These are phyloP conservation scores for Hymenotorrendiella dingleyae DNA, from an alignment of 2,329 filamentous ascomycete species.

Conservation along the genomic window DNA sequence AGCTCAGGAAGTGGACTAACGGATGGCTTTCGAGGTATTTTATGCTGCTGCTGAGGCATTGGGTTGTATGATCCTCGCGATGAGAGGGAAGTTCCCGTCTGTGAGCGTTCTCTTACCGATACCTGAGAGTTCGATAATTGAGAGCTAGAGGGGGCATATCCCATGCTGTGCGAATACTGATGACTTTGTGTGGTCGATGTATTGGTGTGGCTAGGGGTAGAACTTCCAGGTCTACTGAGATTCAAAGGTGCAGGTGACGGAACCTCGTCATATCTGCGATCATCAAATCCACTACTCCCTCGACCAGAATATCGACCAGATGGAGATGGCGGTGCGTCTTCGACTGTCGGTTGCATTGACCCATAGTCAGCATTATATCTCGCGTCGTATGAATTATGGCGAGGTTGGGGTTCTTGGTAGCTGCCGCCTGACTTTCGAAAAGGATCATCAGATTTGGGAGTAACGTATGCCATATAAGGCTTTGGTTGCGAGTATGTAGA, in stretches of 20 bases:
- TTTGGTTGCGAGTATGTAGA: slow-evolving; percentile 22
- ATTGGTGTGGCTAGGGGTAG: slow-evolving; percentile 22
- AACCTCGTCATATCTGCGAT: slow-evolving; percentile 24
- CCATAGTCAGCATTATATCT: slow-evolving; percentile 34
- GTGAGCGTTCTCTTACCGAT: slow-evolving; percentile 22
- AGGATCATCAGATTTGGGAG: slow-evolving; percentile 21
- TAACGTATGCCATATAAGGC: slow-evolving; percentile 26
- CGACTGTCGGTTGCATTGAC: slow-evolving; percentile 41
- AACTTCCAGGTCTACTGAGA: slow-evolving; percentile 23
- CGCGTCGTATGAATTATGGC: slow-evolving; percentile 31
- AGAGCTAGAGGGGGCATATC: slow-evolving; percentile 22
- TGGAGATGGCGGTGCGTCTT: slow-evolving; percentile 34
- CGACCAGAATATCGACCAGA: slow-evolving; percentile 13
- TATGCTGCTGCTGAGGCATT: slow-evolving; percentile 17
- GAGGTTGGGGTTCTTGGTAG: slow-evolving; percentile 27
- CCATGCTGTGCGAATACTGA: slow-evolving; percentile 23
- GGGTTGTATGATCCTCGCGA: slow-evolving; percentile 24
- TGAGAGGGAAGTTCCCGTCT: slow-evolving; percentile 18
- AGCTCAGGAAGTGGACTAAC: slow-evolving; percentile 12
- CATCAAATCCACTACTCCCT: slow-evolving; percentile 18
- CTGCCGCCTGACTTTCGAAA: slow-evolving; percentile 17
- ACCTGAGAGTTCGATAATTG: slow-evolving; percentile 20
- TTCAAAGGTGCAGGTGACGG: slow-evolving; percentile 29
- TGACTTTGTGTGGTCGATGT: slow-evolving; percentile 11
- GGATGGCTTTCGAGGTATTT: slow-evolving; percentile 18